Conservation (phyloP, 345 rosid species). For the Orychophragmus violaceus region DNA sequence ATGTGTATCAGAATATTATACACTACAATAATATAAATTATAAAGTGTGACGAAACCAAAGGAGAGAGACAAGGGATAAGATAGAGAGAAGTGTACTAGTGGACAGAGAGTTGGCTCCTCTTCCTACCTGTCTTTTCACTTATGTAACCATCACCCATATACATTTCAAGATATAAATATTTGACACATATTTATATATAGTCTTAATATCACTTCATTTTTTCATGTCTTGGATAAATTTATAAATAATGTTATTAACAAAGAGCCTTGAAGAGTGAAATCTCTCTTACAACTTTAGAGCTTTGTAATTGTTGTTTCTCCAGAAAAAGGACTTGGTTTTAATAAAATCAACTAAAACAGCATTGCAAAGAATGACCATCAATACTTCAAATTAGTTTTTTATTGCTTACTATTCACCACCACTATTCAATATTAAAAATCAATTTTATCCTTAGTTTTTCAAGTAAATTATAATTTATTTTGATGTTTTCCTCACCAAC, state of each 20-base stretch:
- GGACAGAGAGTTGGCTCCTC: slow-evolving; percentile 27
- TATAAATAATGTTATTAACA: neutral
- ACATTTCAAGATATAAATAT: neutral
- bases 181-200: neutral
- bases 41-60: neutral
- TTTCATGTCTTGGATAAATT: neutral
- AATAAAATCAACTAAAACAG: too few species aligned
- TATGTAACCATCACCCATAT: neutral
- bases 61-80: slow-evolving; percentile 15
- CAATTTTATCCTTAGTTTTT: too few species aligned
- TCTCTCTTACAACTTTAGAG: neutral
- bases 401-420: too few species aligned
- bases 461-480: too few species aligned
- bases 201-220: neutral
- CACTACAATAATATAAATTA: neutral
- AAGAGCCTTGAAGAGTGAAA: neutral
- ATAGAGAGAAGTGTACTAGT: slow-evolving; percentile 3
- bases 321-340: too few species aligned
- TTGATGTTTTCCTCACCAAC: too few species aligned
- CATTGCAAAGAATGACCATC: too few species aligned
- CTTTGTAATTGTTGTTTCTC: neutral
- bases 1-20: neutral
- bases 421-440: too few species aligned
- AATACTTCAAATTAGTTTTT: neutral
- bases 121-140: slow-evolving; percentile 23